Percentiles rank a stretch among this genome's conserved stretches.
Conservation (phyloP, 345 rosid species). For the Fremontodendron californicum region DNA sequence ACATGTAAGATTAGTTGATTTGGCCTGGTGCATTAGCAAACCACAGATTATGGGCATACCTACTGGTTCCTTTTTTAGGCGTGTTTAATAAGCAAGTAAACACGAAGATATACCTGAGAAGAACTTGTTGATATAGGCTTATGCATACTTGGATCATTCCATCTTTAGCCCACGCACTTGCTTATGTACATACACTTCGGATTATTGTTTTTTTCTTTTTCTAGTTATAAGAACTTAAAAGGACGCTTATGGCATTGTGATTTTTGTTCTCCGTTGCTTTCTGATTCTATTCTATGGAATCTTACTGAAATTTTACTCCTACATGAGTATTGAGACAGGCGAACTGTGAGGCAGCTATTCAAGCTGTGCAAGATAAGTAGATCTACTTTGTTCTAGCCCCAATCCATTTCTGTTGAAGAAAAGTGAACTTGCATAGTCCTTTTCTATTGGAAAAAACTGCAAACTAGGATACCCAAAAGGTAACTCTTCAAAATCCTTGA, state of each 20-base stretch:
- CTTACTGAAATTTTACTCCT: background rate
- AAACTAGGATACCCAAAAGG: background rate
- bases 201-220: background rate
- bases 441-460: background rate
- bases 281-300: background rate
- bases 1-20: conserved; percentile 12
- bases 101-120: background rate
- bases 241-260: background rate
- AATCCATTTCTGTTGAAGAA: background rate
- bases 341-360: background rate
- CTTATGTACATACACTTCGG: background rate
- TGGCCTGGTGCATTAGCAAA: conserved; percentile 2
- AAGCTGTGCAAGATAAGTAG: background rate
- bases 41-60: background rate
- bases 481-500: background rate
- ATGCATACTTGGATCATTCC: background rate
- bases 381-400: background rate
- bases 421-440: background rate
- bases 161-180: background rate
- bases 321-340: background rate
- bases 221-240: background rate
- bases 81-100: conserved; percentile 14
- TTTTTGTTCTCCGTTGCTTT: background rate
- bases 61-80: conserved; percentile 9
- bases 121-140: background rate